Evolutionary conservation across 805 yeast genomes (phyloP), one percentile per base, ranked within the genome.

Genomic region (Brettanomyces nanus): DNA sequence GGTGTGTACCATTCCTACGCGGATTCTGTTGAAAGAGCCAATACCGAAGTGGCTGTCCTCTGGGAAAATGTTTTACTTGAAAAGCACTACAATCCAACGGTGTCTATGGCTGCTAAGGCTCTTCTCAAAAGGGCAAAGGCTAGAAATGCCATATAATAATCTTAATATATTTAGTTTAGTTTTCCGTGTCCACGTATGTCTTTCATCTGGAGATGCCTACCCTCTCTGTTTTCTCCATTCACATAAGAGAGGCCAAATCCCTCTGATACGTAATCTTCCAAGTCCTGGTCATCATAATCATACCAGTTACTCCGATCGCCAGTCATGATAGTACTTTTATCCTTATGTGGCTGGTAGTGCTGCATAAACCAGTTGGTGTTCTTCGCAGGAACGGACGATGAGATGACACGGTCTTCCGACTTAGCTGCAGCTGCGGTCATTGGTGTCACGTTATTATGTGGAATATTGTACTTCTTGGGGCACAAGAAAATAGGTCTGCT

Each of bases 21-120:
- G 10, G 73, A 73, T 37, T 78, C 74, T 33, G 75, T 85, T 9
- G 85, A 81, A 46, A 75, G 90, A 54, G 66, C 84, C 47, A 89
- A 92, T 52, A 73, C 95, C 2, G 90, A 81, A 31, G 92, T 90
- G 14, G 94, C 97, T 2, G 81, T 87, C 0, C 61, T 90, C 26
- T 92, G 95, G 95, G 98, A 92, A 53, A 75, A 78, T 37, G 79
- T 79, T 5, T 59, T 90, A 29, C 63, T 92, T 40, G 81, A 80
- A 40, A 75, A 77, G 44, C 97, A 92, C 59, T 92, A 85, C 54
- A 75, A 86, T 43, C 95, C 95, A 3, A 61, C 73, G 40, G 85
- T 89, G n/a, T 70, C 78, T 18, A 80, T 79, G 49, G 89, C 86
- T 13, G 73, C 69, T 3, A 68, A 59, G 42, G 46, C 69, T 4